These are phyloP conservation scores for Saturnispora mendoncae DNA, from an alignment of 805 yeast genomes.

Conservation along the genomic window DNA sequence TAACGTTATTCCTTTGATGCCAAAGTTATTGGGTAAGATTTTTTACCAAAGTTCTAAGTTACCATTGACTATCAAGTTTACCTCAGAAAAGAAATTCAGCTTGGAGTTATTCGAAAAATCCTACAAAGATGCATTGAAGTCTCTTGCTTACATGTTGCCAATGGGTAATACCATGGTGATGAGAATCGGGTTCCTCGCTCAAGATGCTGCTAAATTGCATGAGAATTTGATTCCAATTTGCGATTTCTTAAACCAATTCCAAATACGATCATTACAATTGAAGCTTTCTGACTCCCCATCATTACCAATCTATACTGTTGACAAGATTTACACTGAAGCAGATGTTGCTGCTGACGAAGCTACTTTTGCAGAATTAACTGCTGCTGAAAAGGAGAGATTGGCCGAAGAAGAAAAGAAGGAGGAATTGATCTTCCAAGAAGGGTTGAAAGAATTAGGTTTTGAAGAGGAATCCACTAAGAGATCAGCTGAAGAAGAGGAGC, in stretches of 20 bases:
- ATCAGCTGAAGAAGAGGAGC: slow-evolving; percentile 39
- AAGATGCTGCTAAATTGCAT: slow-evolving; percentile 40
- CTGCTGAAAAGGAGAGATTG: slow-evolving; percentile 30
- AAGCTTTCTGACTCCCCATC: slow-evolving; percentile 72
- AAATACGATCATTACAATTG: slow-evolving; percentile 50
- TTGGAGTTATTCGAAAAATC: slow-evolving; percentile 46
- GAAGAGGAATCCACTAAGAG: slow-evolving; percentile 56
- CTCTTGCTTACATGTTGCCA: slow-evolving; percentile 60
- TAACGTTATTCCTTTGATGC: slow-evolving; percentile 67
- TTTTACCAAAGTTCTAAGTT: slow-evolving; percentile 56
- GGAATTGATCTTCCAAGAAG: slow-evolving; percentile 57
- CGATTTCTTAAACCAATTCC: slow-evolving; percentile 33
- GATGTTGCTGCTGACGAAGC: slow-evolving; percentile 36
- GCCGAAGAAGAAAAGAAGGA: slow-evolving; percentile 12
- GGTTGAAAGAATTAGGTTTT: slow-evolving; percentile 72
- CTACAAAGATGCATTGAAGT: slow-evolving; percentile 46
- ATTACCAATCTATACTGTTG: slow-evolving; percentile 71
- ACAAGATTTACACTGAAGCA: slow-evolving; percentile 38
- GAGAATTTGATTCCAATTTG: slow-evolving; percentile 54
- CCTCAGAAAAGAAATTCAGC: slow-evolving; percentile 27
- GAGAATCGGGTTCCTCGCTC: slow-evolving; percentile 51
- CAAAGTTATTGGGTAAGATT: slow-evolving; percentile 72
- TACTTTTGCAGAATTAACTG: slow-evolving; percentile 18
- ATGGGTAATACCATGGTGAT: slow-evolving; percentile 62
- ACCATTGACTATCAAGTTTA: slow-evolving; percentile 53